A percentile compares a stretch with the other conserved stretches of the same genome.
Evolutionary conservation across 1,139 yeast genomes (phyloP).

Genomic region (Geotrichum citri-aurantii): DNA sequence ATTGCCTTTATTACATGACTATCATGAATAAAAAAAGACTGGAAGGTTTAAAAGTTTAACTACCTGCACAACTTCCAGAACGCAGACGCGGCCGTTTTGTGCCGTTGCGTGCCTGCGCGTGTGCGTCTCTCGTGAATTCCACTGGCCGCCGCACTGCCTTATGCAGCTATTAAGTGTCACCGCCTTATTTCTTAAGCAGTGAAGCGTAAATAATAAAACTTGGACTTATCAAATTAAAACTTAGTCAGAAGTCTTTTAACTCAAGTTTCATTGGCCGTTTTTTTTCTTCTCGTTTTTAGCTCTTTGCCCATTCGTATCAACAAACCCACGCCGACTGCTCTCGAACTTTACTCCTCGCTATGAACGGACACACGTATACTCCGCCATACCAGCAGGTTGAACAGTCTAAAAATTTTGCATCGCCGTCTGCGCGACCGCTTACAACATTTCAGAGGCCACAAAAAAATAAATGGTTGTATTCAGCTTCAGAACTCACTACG

Average conservation of each 20-base stretch:
- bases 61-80: not conserved
- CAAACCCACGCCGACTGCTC: not conserved
- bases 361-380: not conserved
- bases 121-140: too few species aligned
- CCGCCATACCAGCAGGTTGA: not conserved
- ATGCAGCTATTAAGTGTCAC: too few species aligned
- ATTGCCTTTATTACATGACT: too few species aligned
- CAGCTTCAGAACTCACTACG: conserved; percentile 15
- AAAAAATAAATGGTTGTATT: conserved; percentile 18
- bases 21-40: too few species aligned
- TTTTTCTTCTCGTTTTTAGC: not conserved
- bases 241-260: not conserved
- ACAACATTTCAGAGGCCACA: not conserved
- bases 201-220: too few species aligned
- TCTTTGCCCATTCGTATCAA: not conserved
- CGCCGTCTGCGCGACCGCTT: not conserved
- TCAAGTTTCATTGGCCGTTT: not conserved
- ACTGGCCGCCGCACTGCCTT: too few species aligned
- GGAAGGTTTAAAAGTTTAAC: not conserved
- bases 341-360: not conserved
- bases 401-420: not conserved
- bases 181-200: too few species aligned
- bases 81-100: not conserved
- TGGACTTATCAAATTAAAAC: too few species aligned
- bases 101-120: not conserved